Evolutionary conservation across 2,329 filamentous ascomycete genomes (phyloP).

Genomic region (Neocatenulostroma microsporum): DNA sequence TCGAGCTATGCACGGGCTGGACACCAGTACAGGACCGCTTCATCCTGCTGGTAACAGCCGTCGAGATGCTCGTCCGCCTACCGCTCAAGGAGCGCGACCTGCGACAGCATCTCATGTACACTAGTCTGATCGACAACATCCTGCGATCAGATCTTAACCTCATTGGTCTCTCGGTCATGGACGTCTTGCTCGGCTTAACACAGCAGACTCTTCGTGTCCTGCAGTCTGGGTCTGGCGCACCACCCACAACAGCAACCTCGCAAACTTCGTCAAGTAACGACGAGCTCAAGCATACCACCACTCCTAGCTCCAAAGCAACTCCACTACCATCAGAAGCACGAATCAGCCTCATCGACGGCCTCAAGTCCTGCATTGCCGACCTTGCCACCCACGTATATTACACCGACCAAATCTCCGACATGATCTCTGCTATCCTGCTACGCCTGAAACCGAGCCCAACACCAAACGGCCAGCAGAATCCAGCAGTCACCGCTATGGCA

Average conservation of each 20-base stretch:
- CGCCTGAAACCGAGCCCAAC: slow-evolving; percentile 59
- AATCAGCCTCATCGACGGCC: slow-evolving; percentile 52
- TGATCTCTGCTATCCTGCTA: slow-evolving; percentile 72
- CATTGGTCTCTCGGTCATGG: slow-evolving; percentile 93
- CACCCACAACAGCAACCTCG: slow-evolving; percentile 23
- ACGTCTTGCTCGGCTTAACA: slow-evolving; percentile 77
- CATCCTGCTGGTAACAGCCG: slow-evolving; percentile 72
- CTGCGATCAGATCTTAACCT: slow-evolving; percentile 84
- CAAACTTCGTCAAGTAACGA: slow-evolving; percentile 13
- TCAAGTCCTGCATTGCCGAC: slow-evolving; percentile 81
- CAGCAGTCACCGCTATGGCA: slow-evolving; percentile 41
- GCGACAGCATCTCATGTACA: slow-evolving; percentile 64
- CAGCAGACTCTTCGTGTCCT: slow-evolving; percentile 74
- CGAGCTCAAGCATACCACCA: slow-evolving; percentile 3
- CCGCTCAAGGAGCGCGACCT: slow-evolving; percentile 61
- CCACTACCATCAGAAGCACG: slow-evolving; percentile 2
- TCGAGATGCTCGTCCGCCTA: slow-evolving; percentile 65
- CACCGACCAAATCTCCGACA: slow-evolving; percentile 89
- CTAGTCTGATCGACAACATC: slow-evolving; percentile 71
- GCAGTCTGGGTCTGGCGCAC: slow-evolving; percentile 53
- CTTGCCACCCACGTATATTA: slow-evolving; percentile 95
- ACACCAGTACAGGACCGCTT: slow-evolving; percentile 92
- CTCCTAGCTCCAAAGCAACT: background rate
- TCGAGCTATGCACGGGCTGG: slow-evolving; percentile 74
- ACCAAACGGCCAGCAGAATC: slow-evolving; percentile 19